A percentile compares a stretch with the other conserved stretches of the same genome.
Conservation (phyloP, 345 rosid species). For the Erysimum cheiranthoides region DNA sequence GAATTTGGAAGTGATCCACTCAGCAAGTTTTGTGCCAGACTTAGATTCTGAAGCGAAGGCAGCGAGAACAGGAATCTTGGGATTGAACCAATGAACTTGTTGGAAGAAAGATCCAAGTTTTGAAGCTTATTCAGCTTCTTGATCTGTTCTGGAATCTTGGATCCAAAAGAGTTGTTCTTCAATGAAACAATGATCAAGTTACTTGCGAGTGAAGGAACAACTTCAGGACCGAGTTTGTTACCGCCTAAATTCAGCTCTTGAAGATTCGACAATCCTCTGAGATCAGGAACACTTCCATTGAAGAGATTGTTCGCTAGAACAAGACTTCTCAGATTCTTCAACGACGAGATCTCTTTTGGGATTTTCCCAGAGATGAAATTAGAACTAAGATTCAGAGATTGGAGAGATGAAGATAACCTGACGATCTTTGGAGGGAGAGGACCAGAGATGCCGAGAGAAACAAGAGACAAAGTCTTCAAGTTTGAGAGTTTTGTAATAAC, state of each 20-base stretch:
- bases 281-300: slow-evolving; percentile 77
- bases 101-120: slow-evolving; percentile 65
- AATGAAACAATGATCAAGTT: slow-evolving; percentile 55
- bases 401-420: slow-evolving; percentile 63
- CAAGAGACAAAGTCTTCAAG: slow-evolving; percentile 66
- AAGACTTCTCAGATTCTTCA: slow-evolving; percentile 61
- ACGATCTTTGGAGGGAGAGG: slow-evolving; percentile 67
- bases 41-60: slow-evolving; percentile 64
- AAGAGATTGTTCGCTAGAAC: slow-evolving; percentile 67
- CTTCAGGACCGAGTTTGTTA: slow-evolving; percentile 69
- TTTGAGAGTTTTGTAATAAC: slow-evolving; percentile 68
- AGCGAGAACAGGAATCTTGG: slow-evolving; percentile 64
- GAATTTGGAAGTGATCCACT: slow-evolving; percentile 62
- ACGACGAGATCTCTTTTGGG: slow-evolving; percentile 58
- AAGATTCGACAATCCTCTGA: slow-evolving; percentile 51
- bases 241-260: slow-evolving; percentile 64
- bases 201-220: slow-evolving; percentile 61
- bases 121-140: slow-evolving; percentile 56
- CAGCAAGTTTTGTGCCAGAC: slow-evolving; percentile 61
- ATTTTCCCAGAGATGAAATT: slow-evolving; percentile 75
- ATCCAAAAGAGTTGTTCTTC: slow-evolving; percentile 72
- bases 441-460: slow-evolving; percentile 87
- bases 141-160: slow-evolving; percentile 62
- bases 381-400: slow-evolving; percentile 68
- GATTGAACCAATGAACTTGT: slow-evolving; percentile 60